Evolutionary conservation across 139 green algal genomes (phyloP).

Genomic region (Auxenochlorella pyrenoidosa): DNA sequence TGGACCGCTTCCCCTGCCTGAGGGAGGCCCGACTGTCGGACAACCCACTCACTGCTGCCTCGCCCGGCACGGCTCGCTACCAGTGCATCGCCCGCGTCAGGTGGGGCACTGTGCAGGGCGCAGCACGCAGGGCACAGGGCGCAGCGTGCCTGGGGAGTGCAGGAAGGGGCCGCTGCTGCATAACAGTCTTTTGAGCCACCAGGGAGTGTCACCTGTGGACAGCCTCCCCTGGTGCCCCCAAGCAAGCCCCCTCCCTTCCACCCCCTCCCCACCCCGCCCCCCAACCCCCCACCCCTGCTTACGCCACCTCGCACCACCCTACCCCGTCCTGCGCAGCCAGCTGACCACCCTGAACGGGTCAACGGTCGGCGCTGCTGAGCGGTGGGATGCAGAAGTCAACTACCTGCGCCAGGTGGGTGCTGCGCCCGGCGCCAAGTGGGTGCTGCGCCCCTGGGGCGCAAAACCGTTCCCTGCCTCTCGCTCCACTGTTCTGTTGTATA

Average conservation of each 20-base stretch:
- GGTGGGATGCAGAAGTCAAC: slow-evolving; percentile 79
- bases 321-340: neutral
- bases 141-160: neutral
- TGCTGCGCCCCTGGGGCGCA: no score
- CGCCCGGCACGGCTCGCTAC: slow-evolving; percentile 9
- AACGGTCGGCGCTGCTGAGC: slow-evolving; percentile 67
- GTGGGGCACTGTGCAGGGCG: neutral
- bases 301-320: no score
- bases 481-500: no score
- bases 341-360: slow-evolving; percentile 82
- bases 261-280: neutral
- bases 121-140: neutral
- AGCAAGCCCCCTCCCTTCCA: neutral
- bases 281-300: neutral
- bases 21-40: slow-evolving; percentile 72
- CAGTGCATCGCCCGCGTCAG: slow-evolving; percentile 27
- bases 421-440: no score
- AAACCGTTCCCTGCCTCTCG: no score
- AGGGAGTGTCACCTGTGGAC: no score
- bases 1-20: slow-evolving; percentile 72
- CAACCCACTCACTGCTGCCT: slow-evolving; percentile 67
- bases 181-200: no score
- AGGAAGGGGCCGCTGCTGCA: no score
- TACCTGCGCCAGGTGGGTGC: slow-evolving; percentile 67
- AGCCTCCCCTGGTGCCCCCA: neutral